Base-by-base conservation (phyloP, 2,329 filamentous ascomycete genomes). In the Fusarium staphyleae region DNA sequence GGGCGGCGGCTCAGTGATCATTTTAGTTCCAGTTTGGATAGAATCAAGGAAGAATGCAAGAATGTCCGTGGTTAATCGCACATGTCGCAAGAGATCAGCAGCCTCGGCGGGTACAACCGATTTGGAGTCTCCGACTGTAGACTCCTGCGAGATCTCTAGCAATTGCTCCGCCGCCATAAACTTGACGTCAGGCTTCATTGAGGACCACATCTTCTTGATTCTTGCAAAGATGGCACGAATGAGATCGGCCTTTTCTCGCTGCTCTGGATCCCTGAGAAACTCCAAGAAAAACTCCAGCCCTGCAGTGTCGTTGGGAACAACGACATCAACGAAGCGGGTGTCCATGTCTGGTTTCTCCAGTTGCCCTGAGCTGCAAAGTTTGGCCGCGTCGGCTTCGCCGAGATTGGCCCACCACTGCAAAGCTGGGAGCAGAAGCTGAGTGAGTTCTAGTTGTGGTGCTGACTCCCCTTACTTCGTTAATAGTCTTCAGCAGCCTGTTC, bases 391-490 rank as follows among this genome's bases (percentile, higher is more conserved):
- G 2, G 76, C 72, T 9, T 78, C 75, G 10, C 75, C 73, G 16
- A 90, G 70, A 8, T 75, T 72, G 19, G 85, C 79, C 91, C 91
- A 96, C 68, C 81, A 79, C 50, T 84, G 80, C 26, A 96, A 77
- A 3, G 88, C 74, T 1, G 92, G 90, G n/a, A 93, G 75, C n/a
- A 98, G 76, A 16, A 89, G 79, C 60, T 89, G 86, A 2, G 86
- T 89, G 86, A 2, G 86, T 90, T 50, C 91, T 87, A 10, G 87
- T 86, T 19, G 81, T 85, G 6, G 77, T 77, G n/a, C 85, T 86
- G 3, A 91, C 86, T 43, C 86, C 82, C 67, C 91, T 91, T 43
- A 93, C 79, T 47, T 85, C 82, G 65, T 89, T 90, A 26, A 96
- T 77, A 4, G 89, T 78, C 29, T 81, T 80, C n/a, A 98, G 77